Base-by-base conservation (phyloP, 208 protist species). In the Herpetomonas tarakana region DNA sequence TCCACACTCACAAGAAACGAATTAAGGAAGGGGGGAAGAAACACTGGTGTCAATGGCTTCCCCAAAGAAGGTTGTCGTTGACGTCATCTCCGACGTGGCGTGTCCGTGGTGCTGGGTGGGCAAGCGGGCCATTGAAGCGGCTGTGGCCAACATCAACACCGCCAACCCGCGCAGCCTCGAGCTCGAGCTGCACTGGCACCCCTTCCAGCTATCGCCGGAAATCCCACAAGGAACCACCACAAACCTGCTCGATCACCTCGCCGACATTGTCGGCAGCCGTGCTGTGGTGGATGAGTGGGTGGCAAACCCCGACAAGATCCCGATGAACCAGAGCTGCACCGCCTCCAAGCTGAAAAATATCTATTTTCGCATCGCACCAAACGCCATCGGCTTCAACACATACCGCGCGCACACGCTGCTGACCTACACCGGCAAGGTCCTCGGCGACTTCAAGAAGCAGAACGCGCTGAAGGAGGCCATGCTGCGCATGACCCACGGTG, bases 91-190 rank as follows among this genome's bases (percentile, higher is more conserved):
- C 4, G 73, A 79, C 31, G 67, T 79, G 14, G 67, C 66, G 21
- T 73, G 73, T 16, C 73, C 65, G 62, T 79, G 67, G 68, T 79
- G 73, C 46, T 79, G 65, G 73, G 65, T 79, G 3, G 73, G 73
- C 62, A 79, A 79, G 63, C 66, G 73, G 25, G 62, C 71, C 46
- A 81, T 76, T 31, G 68, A 76, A 29, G 47, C 45, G 0, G 71
- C 71, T 30, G 71, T 62, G 11, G 60, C 60, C 18, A 66, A 69
- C 52, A 52, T 78, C 45, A 58, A 71, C 25, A 51, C 71, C 30
- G 31, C 35, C 25, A 16, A 59, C 14, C 52, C 61, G 14, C 7
- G 56, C 46, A n/a, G 51, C 29, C 38, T 71, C 28, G 45, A 71
- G 25, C 44, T 78, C 27, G 72, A 78, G 58, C 62, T 78, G 26